Conservation (phyloP, 306 rosid species). For the Rosa lucieae region DNA sequence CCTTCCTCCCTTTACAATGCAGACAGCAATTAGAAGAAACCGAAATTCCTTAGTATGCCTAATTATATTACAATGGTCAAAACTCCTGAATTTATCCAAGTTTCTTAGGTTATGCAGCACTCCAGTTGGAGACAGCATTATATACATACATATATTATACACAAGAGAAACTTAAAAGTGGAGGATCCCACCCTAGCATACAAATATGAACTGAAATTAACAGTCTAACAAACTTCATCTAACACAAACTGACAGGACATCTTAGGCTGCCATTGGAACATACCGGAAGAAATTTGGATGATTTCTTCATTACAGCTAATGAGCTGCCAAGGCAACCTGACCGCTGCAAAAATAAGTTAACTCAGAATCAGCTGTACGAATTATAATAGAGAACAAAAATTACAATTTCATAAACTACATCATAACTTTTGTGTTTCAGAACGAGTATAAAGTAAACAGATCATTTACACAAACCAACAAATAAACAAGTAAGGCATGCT, state of each 20-base stretch:
- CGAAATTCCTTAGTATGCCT: not conserved
- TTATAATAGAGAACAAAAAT: conserved; percentile 21
- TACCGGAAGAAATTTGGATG: conserved; percentile 86
- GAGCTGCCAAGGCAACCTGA: conserved; percentile 89
- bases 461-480: not conserved
- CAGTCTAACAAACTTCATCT: not conserved
- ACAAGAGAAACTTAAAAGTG: not conserved
- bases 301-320: conserved; percentile 94
- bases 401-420: not conserved
- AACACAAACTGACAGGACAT: conserved; percentile 9
- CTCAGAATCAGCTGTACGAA: conserved; percentile 29
- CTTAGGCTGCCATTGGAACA: conserved; percentile 19
- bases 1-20: not conserved
- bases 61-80: not conserved
- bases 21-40: not conserved
- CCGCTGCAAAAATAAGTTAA: conserved; percentile 54
- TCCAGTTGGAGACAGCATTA: not conserved
- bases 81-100: not conserved
- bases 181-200: not conserved
- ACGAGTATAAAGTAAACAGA: not conserved
- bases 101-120: not conserved
- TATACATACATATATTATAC: not conserved
- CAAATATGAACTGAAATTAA: not conserved
- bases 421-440: not conserved
- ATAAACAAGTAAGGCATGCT: not conserved